Evolutionary conservation across 208 protist genomes (phyloP), one percentile per base, ranked within the genome.

Genomic region (Leishmania mexicana): DNA sequence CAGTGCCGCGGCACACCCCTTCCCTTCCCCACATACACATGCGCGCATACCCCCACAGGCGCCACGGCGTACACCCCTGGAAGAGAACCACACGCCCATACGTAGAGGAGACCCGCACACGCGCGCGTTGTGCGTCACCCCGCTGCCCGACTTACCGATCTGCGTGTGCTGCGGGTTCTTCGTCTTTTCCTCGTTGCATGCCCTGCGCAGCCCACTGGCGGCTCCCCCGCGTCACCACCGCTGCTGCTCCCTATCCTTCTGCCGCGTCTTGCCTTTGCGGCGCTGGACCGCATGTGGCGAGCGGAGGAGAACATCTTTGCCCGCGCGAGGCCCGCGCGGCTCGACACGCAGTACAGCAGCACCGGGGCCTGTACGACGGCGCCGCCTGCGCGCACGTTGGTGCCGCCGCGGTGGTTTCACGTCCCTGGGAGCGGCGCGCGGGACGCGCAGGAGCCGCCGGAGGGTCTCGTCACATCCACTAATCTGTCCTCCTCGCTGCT

Each of bases 301-400:
- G 42, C 65, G 2, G 83, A 86, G 45, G 19, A n/a, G 28, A 86
- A 82, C 67, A 80, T 75, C 31, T 83, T 86, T 80, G 67, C 24
- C 8, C 78, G 68, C 28, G 70, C 83, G 28, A 53, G 64, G 60
- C 78, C 78, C 1, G 78, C 83, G 38, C 78, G 62, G 53, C 74
- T 86, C 31, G 73, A 83, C 54, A 53, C 78, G 38, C 83, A 70
- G 64, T 86, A 83, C 83, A 53, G 74, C 78, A 68, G 28, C 42
- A 35, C 42, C 28, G 42, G 51, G 10, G 68, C 40, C 21, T 51
- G 19, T 2, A 70, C 19, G 45, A 21, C 17, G 45, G 15, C 60
- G 8, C 21, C 68, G 7, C 10, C 79, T 49, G 40, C 49, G 15
- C 17, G 53, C 35, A 8, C 49, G 72, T 0, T n/a, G n/a, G 15